These are phyloP conservation scores for Solanum appendiculatum DNA, from an alignment of 257 asterid genomes.

Conservation along the genomic window DNA sequence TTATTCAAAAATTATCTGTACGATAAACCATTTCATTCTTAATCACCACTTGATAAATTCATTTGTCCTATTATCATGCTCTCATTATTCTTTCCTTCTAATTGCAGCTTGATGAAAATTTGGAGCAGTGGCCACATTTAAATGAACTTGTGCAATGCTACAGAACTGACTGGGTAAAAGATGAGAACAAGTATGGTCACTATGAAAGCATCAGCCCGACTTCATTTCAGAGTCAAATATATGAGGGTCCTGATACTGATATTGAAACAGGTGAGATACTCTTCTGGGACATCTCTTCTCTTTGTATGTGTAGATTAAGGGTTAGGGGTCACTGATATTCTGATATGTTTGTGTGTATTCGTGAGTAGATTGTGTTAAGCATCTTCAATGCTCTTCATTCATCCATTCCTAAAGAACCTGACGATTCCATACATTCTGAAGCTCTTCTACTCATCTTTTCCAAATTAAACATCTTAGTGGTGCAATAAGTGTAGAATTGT, in stretches of 20 bases:
- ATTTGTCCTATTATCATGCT: not conserved
- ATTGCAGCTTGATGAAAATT: constrained; percentile 69
- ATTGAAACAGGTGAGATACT: constrained; percentile 65
- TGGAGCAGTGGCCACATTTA: constrained; percentile 99
- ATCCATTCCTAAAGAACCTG: not conserved
- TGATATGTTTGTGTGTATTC: not conserved
- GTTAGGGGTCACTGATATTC: not conserved
- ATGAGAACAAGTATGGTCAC: constrained; percentile 86
- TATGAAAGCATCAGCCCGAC: constrained; percentile 68
- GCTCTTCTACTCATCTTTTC: not conserved
- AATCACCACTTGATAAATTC: not conserved
- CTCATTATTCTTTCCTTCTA: not conserved
- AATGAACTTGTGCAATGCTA: constrained; percentile 95
- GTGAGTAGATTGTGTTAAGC: not conserved
- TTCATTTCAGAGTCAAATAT: constrained; percentile 71
- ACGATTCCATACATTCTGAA: not conserved
- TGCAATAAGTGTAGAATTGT: not conserved
- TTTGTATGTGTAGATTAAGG: not conserved
- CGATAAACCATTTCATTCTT: not conserved
- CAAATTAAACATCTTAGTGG: not conserved
- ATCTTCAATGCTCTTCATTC: not conserved
- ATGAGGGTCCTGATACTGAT: constrained; percentile 95
- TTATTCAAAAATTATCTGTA: not conserved
- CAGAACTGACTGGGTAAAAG: constrained; percentile 87
- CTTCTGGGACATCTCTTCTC: not conserved